Base-by-base conservation (phyloP, 2,329 filamentous ascomycete genomes). In the Colletotrichum lini region DNA sequence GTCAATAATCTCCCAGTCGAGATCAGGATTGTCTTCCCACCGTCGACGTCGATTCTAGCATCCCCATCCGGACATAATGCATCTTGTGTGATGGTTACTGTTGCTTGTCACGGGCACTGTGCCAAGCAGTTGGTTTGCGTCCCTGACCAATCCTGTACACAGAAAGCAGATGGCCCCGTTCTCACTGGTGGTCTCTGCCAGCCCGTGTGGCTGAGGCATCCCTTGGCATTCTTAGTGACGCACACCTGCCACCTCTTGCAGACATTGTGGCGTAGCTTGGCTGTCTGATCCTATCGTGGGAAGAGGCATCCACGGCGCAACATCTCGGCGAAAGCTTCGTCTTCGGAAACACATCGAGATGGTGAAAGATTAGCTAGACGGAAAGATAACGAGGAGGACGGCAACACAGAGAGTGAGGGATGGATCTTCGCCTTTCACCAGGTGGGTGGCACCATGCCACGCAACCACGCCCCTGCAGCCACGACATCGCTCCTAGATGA, bases 251-350 rank as follows among this genome's bases (percentile, higher is more conserved):
- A 13, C 40, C n/a, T 21, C 21, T 53, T n/a, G 12, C 12, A 21
- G 26, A 45, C 23, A 23, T 40, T 59, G 53, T 58, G 58, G 58
- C 52, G 44, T 49, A 26, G 65, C 53, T 40, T 49, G n/a, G 65
- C 53, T 40, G 26, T 56, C 18, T 30, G 49, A 54, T 49, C 45
- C n/a, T 26, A 13, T 50, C n/a, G 18, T 66, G 45, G 67, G 61
- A 40, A 49, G n/a, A 45, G 35, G 35, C 38, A 57, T 23, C 4
- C 30, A 44, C 44, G 9, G 64, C 38, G 44, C 57, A 12, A 13
- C n/a, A 45, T 44, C 64, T 67, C 57, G 64, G 57, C 57, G 45
- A 54, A 63, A 63, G 58, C 58, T 71, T 71, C 64, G 30, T 38
- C 30, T 45, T 49, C 23, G 45, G 47, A 53, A 12, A 18, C n/a